Percentiles rank a stretch among this genome's conserved stretches.
These are phyloP conservation scores for Beauveria sp. DNA, from an alignment of 2,329 filamentous ascomycete species.

Conservation along the genomic window DNA sequence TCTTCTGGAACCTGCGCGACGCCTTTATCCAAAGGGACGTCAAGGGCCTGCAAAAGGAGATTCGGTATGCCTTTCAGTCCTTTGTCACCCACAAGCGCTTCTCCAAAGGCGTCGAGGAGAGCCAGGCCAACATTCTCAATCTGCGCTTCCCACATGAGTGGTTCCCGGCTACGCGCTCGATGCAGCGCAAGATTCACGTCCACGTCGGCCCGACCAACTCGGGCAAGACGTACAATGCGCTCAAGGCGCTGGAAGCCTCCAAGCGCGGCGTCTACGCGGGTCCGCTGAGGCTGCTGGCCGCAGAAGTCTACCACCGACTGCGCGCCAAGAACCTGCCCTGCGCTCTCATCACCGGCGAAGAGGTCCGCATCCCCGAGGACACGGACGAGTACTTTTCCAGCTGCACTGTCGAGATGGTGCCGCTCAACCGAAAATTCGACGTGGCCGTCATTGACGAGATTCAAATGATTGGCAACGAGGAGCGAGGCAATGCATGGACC, in stretches of 20 bases:
- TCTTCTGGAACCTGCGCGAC: constrained; percentile 51
- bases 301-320: constrained; percentile 90
- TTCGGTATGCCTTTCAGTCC: constrained; percentile 63
- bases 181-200: constrained; percentile 79
- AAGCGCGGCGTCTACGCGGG: constrained; percentile 81
- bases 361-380: constrained; percentile 61
- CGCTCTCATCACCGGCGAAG: constrained; percentile 83
- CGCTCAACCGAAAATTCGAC: constrained; percentile 53
- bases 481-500: constrained; percentile 92
- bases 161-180: constrained; percentile 74
- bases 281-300: constrained; percentile 78
- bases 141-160: constrained; percentile 85
- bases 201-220: constrained; percentile 98
- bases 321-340: constrained; percentile 69
- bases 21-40: constrained; percentile 50
- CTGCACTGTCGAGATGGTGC: constrained; percentile 89
- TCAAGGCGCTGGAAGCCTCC: constrained; percentile 73
- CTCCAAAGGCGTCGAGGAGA: constrained; percentile 45
- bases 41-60: constrained; percentile 43
- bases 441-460: constrained; percentile 98
- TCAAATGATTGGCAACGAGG: constrained; percentile 80
- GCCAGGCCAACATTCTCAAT: constrained; percentile 65
- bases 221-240: constrained; percentile 91
- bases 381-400: constrained; percentile 58
- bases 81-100: constrained; percentile 52